Base-by-base conservation (phyloP, 805 yeast species). In the Candida anglica region DNA sequence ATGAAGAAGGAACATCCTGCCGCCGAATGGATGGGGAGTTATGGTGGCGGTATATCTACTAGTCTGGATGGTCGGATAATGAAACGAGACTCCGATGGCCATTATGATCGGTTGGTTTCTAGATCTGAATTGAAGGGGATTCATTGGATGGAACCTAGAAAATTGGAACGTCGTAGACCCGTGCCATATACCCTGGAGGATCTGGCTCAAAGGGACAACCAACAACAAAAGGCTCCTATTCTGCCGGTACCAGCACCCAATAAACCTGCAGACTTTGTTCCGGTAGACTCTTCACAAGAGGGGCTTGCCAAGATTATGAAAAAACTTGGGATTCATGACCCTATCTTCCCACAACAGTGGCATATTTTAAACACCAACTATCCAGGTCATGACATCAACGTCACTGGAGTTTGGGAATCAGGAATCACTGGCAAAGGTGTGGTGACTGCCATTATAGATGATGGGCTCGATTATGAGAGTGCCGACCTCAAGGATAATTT, bases 391-490 rank as follows among this genome's bases (percentile, higher is more conserved):
- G 98, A 91, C 56, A 78, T 93, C 33, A 91, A 93, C 49, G 91
- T 88, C 10, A 60, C 85, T 1, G 88, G 85, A 0, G 78, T 87
- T 9, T 93, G 98, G 98, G 64, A 69, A 19, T 77, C 78, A 38
- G 84, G 82, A 31, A 76, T 83, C 37, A 82, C 93, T 0, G 98
- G 98, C 1, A 58, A 69, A 23, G 91, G 93, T 4, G 70, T 86
- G 5, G 86, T 85, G 1, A 81, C 89, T 1, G 96, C 97, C 2
- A 73, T 93, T 25, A 83, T 93, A 0, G 98, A 93, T 58, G 98
- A 93, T 60, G 98, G 98, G 1, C 58, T 93, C 18, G 98, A 93
- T 60, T 80, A 74, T 52, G 85, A 83, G 35, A 78, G 79, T 49
- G 73, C 69, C 2, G 98, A 93, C 60, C 65, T 93, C 39, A 63